Percentiles rank a stretch among this genome's conserved stretches.
These are phyloP conservation scores for Abortiporus biennis DNA, from an alignment of 1,284 basidiomycete species.

Conservation along the genomic window DNA sequence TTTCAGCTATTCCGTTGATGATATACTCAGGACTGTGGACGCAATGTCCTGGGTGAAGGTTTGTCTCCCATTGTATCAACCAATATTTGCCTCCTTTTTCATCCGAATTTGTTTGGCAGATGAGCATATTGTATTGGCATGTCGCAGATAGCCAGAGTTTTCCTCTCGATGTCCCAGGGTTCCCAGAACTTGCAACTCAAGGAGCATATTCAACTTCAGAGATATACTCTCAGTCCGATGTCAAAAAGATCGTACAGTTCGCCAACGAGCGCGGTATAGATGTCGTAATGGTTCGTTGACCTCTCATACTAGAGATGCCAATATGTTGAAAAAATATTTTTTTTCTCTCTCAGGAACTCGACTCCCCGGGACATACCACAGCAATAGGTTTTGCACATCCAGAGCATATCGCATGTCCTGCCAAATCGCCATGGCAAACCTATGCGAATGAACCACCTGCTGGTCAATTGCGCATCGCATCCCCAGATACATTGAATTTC, in stretches of 20 bases:
- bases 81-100: not conserved
- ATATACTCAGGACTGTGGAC: conserved; percentile 68
- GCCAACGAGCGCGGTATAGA: conserved; percentile 77
- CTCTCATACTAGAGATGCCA: not conserved
- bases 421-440: conserved; percentile 51
- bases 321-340: not conserved
- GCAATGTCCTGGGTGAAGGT: conserved; percentile 85
- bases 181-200: conserved; percentile 48
- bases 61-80: conserved; percentile 15
- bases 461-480: conserved; percentile 71
- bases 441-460: conserved; percentile 74
- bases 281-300: conserved; percentile 40
- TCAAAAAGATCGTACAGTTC: conserved; percentile 57
- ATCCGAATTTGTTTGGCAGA: conserved; percentile 24
- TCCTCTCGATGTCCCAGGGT: conserved; percentile 57
- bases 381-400: conserved; percentile 58
- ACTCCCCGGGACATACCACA: conserved; percentile 76
- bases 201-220: conserved; percentile 57
- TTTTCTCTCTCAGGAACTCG: conserved; percentile 33
- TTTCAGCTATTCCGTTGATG: conserved; percentile 46
- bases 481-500: conserved; percentile 35
- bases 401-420: conserved; percentile 67
- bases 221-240: conserved; percentile 53
- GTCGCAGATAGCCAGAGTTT: conserved; percentile 68
- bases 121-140: conserved; percentile 75